Base-by-base conservation (phyloP, 1,139 yeast genomes). In the Taphrina sp. region DNA sequence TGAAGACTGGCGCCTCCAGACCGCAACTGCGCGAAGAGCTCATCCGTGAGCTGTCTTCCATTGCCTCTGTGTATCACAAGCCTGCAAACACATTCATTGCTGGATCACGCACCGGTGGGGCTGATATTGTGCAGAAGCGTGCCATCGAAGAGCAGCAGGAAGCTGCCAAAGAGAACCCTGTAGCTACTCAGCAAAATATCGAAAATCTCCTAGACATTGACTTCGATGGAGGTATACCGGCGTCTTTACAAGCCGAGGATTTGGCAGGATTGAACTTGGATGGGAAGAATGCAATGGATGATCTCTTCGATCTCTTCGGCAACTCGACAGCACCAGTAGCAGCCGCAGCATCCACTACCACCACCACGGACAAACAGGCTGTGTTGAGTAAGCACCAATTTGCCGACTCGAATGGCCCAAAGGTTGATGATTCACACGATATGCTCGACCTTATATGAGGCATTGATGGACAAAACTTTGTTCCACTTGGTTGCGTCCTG, bases 181-280 rank as follows among this genome's bases (percentile, higher is more conserved):
- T 83, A 55, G 75, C 77, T 5, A 58, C 61, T 3, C 60, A 60
- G 19, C 69, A 69, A 38, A 82, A 84, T 64, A 83, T 85, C 45
- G 97, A 90, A 65, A 88, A 87, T 64, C 75, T 92, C 63, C 78
- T 92, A 51, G 96, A 92, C 67, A 82, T 92, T 63, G 96, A 86
- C 64, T 85, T 80, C 61, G 77, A 67, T 20, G 56, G 52, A 23
- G 57, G 45, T 39, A 34, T 45, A 7, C 54, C 54, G 8, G 54
- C 46, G 24, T 33, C 54, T 8, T 34, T 39, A 23, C 54, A 49
- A 31, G 37, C 39, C n/a, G 45, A 38, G 34, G 37, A 26, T 8
- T 33, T 41, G 7, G 17, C 23, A 2, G 38, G 47, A 19, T 14
- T 14, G 23, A 28, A 26, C 33, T 17, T 34, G 16, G 35, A 23